phyloP scores from a whole-genome alignment of 345 rosid species.

The Bruguiera gymnorhiza region DNA sequence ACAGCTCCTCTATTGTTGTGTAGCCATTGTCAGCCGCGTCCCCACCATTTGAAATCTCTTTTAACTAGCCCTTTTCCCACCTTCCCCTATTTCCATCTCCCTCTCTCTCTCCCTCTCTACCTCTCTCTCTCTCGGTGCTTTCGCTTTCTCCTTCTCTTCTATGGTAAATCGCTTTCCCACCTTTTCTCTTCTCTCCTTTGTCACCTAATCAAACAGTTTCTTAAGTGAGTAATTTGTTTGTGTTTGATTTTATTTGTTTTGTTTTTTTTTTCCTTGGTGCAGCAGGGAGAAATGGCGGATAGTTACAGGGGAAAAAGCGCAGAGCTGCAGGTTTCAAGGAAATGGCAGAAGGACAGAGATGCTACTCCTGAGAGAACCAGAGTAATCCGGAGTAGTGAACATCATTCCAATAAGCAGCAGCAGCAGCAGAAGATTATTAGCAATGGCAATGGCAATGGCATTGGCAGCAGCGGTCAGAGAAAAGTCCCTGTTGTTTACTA shows the following conservation, averaged over 20 bases:
- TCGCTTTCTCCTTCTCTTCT: conserved; percentile 5
- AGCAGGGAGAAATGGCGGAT: conserved; percentile 26
- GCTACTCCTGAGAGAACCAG: conserved; percentile 51
- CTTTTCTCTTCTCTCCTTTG: neutral
- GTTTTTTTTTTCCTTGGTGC: neutral
- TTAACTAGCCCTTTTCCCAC: conserved; percentile 2
- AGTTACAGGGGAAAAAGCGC: conserved; percentile 42
- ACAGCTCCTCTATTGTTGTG: conserved; percentile 33
- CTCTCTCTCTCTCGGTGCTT: conserved; percentile 1
- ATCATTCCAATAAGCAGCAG: too few species aligned
- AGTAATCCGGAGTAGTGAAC: neutral
- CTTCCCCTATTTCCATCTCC: neutral
- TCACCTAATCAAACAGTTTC: too few species aligned
- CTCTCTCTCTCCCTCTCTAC: conserved; percentile 5
- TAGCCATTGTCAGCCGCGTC: conserved; percentile 64
- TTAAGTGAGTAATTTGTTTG: neutral
- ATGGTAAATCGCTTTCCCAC: neutral
- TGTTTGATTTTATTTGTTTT: neutral
- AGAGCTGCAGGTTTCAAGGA: conserved; percentile 38
- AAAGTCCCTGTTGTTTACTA: conserved; percentile 83
- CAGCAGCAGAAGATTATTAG: too few species aligned
- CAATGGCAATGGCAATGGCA: too few species aligned
- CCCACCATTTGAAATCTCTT: conserved; percentile 36
- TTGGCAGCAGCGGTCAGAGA: conserved; percentile 17
- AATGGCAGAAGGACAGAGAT: conserved; percentile 35